A percentile compares a stretch with the other conserved stretches of the same genome.
Evolutionary conservation across 768 basidiomycete genomes (phyloP).

Genomic region (Rossbeevera mucosa): DNA sequence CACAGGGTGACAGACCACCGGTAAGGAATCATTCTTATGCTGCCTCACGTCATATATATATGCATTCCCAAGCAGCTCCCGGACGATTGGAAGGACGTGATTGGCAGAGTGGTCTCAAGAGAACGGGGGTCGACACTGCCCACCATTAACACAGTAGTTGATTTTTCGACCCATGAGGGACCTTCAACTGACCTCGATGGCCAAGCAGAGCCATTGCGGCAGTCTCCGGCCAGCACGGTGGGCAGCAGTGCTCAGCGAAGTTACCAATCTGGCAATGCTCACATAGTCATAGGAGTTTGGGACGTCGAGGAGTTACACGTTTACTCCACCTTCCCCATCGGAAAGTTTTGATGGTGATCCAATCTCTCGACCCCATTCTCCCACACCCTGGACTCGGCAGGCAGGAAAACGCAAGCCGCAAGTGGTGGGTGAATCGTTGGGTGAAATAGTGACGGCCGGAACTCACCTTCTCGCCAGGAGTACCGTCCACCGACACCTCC

Average conservation of each 20-base stretch:
- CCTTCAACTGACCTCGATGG: constrained; percentile 22
- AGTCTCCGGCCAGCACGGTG: constrained; percentile 33
- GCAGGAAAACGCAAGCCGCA: constrained; percentile 25
- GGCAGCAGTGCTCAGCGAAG: constrained; percentile 26
- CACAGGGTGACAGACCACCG: constrained; percentile 27
- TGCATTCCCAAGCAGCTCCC: constrained; percentile 23
- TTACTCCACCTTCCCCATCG: constrained; percentile 32
- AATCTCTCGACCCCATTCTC: constrained; percentile 33
- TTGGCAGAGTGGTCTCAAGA: constrained; percentile 30
- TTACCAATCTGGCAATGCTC: constrained; percentile 22
- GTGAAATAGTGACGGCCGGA: neutral
- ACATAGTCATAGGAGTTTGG: constrained; percentile 32
- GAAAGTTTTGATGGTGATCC: constrained; percentile 33
- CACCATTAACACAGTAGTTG: constrained; percentile 31
- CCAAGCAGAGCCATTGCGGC: constrained; percentile 27
- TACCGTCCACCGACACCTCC: constrained; percentile 62
- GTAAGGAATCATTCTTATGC: constrained; percentile 17
- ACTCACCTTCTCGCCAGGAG: constrained; percentile 30
- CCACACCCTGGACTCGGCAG: constrained; percentile 32
- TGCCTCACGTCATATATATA: constrained; percentile 1
- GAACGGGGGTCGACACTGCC: constrained; percentile 30
- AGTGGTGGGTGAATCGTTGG: constrained; percentile 16
- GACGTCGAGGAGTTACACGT: constrained; percentile 27
- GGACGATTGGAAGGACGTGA: constrained; percentile 34
- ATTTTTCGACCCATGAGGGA: constrained; percentile 24